phyloP scores from a whole-genome alignment of 2,329 filamentous ascomycete genomes.

The Sporothrix pseudoabietina region DNA sequence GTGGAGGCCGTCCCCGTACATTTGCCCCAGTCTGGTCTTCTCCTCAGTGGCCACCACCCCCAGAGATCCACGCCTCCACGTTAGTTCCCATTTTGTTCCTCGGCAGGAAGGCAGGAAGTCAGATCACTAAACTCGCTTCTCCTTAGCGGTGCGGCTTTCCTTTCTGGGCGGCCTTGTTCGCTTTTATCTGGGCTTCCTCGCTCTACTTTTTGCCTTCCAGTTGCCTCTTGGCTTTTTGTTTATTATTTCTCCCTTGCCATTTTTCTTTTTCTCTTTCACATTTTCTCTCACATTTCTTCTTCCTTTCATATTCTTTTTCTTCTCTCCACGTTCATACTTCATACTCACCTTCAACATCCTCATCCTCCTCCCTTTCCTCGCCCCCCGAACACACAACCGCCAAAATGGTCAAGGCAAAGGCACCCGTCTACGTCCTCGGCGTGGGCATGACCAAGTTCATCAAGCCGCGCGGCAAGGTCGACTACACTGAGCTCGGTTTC shows the following conservation, averaged over 20 bases:
- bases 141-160: not conserved
- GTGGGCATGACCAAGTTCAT: conserved; percentile 99
- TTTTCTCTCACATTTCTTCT: not conserved
- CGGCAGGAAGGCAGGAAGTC: conserved; percentile 26
- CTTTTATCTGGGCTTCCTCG: not conserved
- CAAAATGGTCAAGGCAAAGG: conserved; percentile 54
- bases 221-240: conserved; percentile 8
- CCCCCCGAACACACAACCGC: not conserved
- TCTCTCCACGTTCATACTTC: not conserved
- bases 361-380: not conserved
- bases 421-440: conserved; percentile 81
- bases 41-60: not conserved
- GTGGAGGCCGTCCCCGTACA: not conserved
- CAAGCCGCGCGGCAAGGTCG: conserved; percentile 90
- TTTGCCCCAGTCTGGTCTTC: not conserved
- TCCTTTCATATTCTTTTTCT: not conserved
- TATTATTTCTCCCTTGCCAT: conserved; percentile 2
- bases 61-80: not conserved
- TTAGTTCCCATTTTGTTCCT: conserved; percentile 29
- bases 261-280: not conserved
- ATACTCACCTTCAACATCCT: not conserved
- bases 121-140: conserved; percentile 12
- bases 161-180: not conserved
- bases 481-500: conserved; percentile 92
- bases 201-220: not conserved